Conservation (phyloP, 192 early-diverging fungal species). For the Lunasporangiospora selenospora region DNA sequence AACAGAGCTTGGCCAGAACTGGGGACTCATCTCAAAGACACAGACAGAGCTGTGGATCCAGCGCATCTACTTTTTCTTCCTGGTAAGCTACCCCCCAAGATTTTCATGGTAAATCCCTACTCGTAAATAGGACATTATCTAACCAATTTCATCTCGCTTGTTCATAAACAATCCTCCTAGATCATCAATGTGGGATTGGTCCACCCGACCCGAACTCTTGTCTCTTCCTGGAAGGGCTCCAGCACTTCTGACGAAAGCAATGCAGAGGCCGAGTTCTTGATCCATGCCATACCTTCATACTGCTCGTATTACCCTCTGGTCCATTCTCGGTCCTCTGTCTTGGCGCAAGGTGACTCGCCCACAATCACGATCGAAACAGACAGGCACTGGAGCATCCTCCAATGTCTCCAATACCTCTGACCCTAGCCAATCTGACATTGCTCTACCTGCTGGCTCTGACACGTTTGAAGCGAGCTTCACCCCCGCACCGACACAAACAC, state of each 20-base stretch:
- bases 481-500: constrained; percentile 20
- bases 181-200: constrained; percentile 2
- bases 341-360: constrained; percentile 19
- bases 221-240: constrained; percentile 21
- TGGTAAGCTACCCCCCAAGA: constrained; percentile 17
- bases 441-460: too few species aligned
- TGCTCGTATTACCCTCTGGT: constrained; percentile 35
- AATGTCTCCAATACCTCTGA: not conserved
- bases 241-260: not conserved
- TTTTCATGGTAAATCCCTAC: too few species aligned
- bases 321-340: constrained; percentile 17
- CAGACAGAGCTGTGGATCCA: constrained; percentile 18
- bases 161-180: constrained; percentile 2
- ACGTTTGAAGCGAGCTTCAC: constrained; percentile 24
- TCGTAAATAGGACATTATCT: too few species aligned
- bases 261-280: not conserved
- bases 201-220: constrained; percentile 15
- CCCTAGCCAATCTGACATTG: not conserved
- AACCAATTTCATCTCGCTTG: too few species aligned
- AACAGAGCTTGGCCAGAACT: constrained; percentile 18
- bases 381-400: not conserved
- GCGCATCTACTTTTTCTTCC: constrained; percentile 12
- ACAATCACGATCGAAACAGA: not conserved
- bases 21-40: constrained; percentile 20
- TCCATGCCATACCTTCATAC: constrained; percentile 32